These are phyloP conservation scores for Phytophthora brassicae DNA, from an alignment of 352 stramenopile genomes.

Conservation along the genomic window DNA sequence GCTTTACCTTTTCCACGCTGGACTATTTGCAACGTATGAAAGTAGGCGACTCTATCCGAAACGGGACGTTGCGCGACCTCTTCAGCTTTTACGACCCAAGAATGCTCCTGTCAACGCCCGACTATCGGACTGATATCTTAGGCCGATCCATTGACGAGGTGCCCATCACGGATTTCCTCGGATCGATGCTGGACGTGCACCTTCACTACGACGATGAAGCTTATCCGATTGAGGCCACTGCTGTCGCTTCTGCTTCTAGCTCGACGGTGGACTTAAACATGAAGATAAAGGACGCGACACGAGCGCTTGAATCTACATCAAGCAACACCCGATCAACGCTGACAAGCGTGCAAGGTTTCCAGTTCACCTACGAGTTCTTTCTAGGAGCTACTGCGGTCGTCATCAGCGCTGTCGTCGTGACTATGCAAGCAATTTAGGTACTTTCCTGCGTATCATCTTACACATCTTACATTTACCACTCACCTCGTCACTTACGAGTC, in stretches of 20 bases:
- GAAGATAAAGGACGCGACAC: not conserved
- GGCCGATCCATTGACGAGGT: slow-evolving; percentile 68
- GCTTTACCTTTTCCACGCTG: slow-evolving; percentile 88
- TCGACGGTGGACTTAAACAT: not conserved
- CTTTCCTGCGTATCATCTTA: no score
- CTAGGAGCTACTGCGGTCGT: slow-evolving; percentile 19
- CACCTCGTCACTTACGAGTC: no score
- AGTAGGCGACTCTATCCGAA: slow-evolving; percentile 69
- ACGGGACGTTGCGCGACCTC: slow-evolving; percentile 62
- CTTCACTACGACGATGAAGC: slow-evolving; percentile 71
- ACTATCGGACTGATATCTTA: slow-evolving; percentile 77
- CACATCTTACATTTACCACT: no score
- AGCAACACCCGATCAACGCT: not conserved
- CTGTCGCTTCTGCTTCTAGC: not conserved
- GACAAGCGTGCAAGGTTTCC: slow-evolving; percentile 25
- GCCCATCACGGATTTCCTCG: slow-evolving; percentile 89
- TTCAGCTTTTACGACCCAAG: slow-evolving; percentile 85
- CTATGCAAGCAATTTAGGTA: slow-evolving; percentile 42
- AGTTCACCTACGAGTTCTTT: slow-evolving; percentile 54
- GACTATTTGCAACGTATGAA: slow-evolving; percentile 89
- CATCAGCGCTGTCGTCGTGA: slow-evolving; percentile 35
- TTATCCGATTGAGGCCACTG: slow-evolving; percentile 63
- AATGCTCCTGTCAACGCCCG: slow-evolving; percentile 82
- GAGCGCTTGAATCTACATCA: not conserved
- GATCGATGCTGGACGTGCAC: slow-evolving; percentile 82